Evolutionary conservation across 495 filamentous ascomycete species (phyloP).

Genomic region (Aspergillus bertholletiae): DNA sequence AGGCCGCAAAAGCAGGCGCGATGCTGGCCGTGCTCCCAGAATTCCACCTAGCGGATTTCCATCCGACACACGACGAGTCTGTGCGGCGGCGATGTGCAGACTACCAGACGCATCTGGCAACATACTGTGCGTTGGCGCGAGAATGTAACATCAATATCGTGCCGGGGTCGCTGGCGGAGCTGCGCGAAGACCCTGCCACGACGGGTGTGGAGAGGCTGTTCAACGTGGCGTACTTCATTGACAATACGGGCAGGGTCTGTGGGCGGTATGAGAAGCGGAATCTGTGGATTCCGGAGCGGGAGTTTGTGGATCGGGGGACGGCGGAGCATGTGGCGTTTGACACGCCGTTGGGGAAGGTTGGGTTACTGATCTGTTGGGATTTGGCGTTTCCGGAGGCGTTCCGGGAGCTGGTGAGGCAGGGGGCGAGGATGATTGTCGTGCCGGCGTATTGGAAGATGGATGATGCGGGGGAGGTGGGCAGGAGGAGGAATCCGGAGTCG

Average conservation of each 20-base stretch:
- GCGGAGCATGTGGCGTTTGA: slow-evolving; percentile 69
- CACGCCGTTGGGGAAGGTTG: slow-evolving; percentile 71
- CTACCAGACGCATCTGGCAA: not conserved
- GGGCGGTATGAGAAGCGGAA: slow-evolving; percentile 85
- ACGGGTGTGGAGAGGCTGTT: slow-evolving; percentile 7
- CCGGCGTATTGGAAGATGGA: slow-evolving; percentile 53
- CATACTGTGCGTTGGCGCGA: slow-evolving; percentile 67
- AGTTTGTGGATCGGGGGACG: slow-evolving; percentile 49
- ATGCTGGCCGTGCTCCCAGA: no score
- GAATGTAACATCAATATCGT: slow-evolving; percentile 76
- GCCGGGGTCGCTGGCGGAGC: slow-evolving; percentile 79
- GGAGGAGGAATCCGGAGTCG: slow-evolving; percentile 53
- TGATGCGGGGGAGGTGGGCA: not conserved
- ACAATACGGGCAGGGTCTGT: slow-evolving; percentile 57
- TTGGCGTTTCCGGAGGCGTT: slow-evolving; percentile 88
- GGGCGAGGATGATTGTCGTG: slow-evolving; percentile 73
- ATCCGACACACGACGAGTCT: no score
- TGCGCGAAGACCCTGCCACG: slow-evolving; percentile 23
- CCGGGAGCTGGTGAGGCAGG: slow-evolving; percentile 67
- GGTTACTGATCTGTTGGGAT: slow-evolving; percentile 90
- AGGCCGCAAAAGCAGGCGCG: no score
- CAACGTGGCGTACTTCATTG: slow-evolving; percentile 84
- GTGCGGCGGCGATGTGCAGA: no score
- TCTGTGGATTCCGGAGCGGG: slow-evolving; percentile 70
- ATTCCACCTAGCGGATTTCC: no score